A percentile compares a stretch with the other conserved stretches of the same genome.
Conservation (phyloP, 1,284 basidiomycete species). For the Cryptococcus floricola region DNA sequence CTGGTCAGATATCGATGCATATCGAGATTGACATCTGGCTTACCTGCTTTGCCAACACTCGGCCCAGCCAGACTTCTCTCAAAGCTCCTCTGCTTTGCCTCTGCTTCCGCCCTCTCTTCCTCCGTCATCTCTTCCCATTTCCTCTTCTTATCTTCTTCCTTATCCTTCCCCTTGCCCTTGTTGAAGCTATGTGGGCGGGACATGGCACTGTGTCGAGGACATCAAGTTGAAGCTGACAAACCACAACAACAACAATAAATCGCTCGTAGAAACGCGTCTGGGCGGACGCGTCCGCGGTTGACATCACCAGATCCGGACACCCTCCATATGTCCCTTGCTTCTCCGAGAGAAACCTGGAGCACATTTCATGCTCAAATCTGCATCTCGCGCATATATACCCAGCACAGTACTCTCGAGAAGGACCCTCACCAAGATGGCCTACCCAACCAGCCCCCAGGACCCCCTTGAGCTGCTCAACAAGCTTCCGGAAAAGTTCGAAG, state of each 20-base stretch:
- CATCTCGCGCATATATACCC: background rate
- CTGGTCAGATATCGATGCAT: background rate
- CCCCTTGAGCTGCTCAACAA: conserved; percentile 57
- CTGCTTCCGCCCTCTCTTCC: conserved; percentile 18
- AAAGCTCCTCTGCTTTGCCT: conserved; percentile 35
- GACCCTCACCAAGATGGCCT: conserved; percentile 19
- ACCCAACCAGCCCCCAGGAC: conserved; percentile 27
- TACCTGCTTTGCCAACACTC: conserved; percentile 48
- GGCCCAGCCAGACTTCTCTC: conserved; percentile 48
- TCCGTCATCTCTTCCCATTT: conserved; percentile 41
- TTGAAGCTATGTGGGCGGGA: too few relatives aligned
- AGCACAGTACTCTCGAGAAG: background rate
- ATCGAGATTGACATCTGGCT: conserved; percentile 7
- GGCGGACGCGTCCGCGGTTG: too few relatives aligned
- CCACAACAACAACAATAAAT: too few relatives aligned
- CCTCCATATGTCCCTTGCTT: background rate
- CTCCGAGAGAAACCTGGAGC: background rate
- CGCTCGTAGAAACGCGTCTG: too few relatives aligned
- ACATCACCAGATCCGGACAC: too few relatives aligned
- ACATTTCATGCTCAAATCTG: background rate
- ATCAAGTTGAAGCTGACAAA: too few relatives aligned
- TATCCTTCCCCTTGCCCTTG: background rate
- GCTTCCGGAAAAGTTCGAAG: conserved; percentile 59
- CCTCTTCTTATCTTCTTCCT: background rate
- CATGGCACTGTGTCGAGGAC: too few relatives aligned